phyloP scores from a whole-genome alignment of 331 rosid genomes.

The Dryas integrifolia region DNA sequence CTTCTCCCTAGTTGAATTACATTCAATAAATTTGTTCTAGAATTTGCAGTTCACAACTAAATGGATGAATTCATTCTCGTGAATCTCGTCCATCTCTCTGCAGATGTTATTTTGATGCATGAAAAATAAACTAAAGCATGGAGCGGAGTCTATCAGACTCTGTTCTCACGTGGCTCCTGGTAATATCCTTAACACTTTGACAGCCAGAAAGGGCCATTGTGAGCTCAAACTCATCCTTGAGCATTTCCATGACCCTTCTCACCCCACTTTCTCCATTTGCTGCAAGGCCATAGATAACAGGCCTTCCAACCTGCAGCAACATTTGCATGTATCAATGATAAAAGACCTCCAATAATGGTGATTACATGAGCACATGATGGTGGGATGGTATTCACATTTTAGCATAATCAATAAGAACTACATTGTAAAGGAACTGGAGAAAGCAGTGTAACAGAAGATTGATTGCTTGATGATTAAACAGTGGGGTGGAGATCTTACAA shows the following conservation, averaged over 20 bases:
- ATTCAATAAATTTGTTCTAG: not conserved
- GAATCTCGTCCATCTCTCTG: not conserved
- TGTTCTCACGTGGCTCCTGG: conserved; percentile 47
- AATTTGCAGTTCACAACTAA: not conserved
- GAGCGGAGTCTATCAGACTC: conserved; percentile 32
- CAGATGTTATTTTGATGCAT: not conserved
- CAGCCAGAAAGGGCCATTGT: conserved; percentile 55
- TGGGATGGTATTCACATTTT: no score
- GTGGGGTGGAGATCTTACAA: conserved; percentile 34
- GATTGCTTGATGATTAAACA: no score
- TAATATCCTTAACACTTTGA: conserved; percentile 39
- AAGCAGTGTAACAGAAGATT: no score
- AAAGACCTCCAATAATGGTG: not conserved
- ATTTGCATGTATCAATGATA: not conserved
- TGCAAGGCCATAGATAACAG: conserved; percentile 44
- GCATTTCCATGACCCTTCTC: conserved; percentile 37
- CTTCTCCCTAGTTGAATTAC: not conserved
- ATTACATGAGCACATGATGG: no score
- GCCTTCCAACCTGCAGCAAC: conserved; percentile 52
- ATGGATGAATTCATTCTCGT: not conserved
- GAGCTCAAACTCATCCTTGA: conserved; percentile 55
- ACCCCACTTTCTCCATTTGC: conserved; percentile 48
- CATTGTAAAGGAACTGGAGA: no score
- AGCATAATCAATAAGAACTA: no score
- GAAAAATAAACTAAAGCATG: conserved; percentile 33